Percentiles rank a stretch among this genome's conserved stretches.
Evolutionary conservation across 2,329 filamentous ascomycete genomes (phyloP).

Genomic region (Parascedosporium putredinis): DNA sequence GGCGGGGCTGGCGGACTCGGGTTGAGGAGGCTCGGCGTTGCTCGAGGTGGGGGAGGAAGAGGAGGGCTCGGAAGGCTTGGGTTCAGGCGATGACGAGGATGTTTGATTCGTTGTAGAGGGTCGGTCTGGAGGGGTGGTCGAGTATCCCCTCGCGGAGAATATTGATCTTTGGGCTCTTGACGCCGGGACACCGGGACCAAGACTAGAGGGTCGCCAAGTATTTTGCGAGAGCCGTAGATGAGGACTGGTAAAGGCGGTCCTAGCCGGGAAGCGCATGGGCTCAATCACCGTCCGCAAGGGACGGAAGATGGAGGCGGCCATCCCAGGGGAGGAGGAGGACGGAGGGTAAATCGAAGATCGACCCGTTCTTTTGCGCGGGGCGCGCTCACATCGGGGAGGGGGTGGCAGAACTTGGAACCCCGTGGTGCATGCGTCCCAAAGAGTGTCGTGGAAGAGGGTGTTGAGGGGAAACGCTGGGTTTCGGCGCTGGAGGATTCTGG

Average conservation of each 20-base stretch:
- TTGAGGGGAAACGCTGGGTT: too few relatives aligned
- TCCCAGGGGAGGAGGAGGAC: neutral
- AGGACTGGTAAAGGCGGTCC: neutral
- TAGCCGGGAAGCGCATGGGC: slow-evolving; percentile 1
- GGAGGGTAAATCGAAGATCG: too few relatives aligned
- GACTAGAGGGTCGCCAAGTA: neutral
- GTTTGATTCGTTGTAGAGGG: neutral
- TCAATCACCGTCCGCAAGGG: slow-evolving; percentile 1
- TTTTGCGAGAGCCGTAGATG: neutral
- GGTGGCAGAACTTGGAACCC: too few relatives aligned
- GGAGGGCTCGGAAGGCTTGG: neutral
- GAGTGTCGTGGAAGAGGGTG: too few relatives aligned
- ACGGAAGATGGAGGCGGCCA: slow-evolving; percentile 6
- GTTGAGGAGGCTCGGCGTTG: neutral
- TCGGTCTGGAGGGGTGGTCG: neutral
- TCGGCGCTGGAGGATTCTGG: too few relatives aligned
- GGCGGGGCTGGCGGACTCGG: neutral
- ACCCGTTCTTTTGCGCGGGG: too few relatives aligned
- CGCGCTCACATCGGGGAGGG: too few relatives aligned
- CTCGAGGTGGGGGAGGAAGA: neutral
- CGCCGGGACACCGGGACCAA: neutral
- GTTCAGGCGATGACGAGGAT: neutral
- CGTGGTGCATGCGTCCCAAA: too few relatives aligned
- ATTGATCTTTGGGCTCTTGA: neutral
- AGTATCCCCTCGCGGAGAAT: neutral